These are phyloP conservation scores for Cryptosporidium felis DNA, from an alignment of 169 alveolate genomes.

Conservation along the genomic window DNA sequence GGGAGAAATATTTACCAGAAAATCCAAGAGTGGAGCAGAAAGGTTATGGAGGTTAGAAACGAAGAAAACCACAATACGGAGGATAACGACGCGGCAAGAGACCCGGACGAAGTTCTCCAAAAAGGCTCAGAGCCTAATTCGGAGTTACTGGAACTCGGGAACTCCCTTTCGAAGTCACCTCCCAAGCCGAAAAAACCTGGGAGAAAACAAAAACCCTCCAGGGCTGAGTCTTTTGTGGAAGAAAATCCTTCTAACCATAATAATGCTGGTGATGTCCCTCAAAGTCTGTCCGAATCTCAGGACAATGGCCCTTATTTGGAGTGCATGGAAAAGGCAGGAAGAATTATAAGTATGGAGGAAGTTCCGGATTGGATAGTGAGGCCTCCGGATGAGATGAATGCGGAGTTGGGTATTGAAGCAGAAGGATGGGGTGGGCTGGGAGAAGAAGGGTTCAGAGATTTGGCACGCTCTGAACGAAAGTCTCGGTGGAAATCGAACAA, in stretches of 20 bases:
- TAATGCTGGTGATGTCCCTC: not conserved
- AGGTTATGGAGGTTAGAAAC: not conserved
- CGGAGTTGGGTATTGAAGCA: conserved; percentile 43
- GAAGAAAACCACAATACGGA: not conserved
- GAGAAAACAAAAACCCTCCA: conserved; percentile 29
- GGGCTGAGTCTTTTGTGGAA: not conserved
- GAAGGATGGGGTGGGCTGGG: not conserved
- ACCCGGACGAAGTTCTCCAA: not conserved
- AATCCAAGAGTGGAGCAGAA: conserved; percentile 46
- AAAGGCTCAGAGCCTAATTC: not conserved
- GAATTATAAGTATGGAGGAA: conserved; percentile 38
- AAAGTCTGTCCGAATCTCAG: not conserved
- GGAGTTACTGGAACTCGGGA: not conserved
- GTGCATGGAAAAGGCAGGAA: conserved; percentile 36
- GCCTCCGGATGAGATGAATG: conserved; percentile 65
- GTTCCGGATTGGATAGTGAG: conserved; percentile 68
- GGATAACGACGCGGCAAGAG: not conserved
- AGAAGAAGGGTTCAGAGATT: not conserved
- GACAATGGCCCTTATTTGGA: conserved; percentile 20
- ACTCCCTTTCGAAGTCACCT: conserved; percentile 36
- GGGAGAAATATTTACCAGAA: conserved; percentile 76
- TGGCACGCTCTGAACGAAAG: conserved; percentile 27
- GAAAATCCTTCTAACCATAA: not conserved
- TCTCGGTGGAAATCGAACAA: conserved; percentile 63
- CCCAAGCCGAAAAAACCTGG: conserved; percentile 54